Evolutionary conservation across 163 green algal species (phyloP).

Genomic region (Scenedesmus sp.): DNA sequence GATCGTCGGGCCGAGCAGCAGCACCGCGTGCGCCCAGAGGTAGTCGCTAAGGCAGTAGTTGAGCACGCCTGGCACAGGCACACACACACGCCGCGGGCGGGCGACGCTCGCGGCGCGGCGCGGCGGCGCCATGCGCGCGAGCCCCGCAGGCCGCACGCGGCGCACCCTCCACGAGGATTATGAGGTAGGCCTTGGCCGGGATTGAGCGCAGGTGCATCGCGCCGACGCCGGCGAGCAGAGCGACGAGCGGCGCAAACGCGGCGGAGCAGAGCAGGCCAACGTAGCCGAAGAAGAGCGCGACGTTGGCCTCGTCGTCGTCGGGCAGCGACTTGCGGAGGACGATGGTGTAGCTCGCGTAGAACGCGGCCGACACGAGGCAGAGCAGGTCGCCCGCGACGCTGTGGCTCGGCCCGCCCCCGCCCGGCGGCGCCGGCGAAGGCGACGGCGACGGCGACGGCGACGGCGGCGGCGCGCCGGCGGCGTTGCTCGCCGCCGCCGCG

Average conservation of each 20-base stretch:
- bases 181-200: conserved; percentile 40
- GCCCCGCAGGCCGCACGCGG: neutral
- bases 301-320: conserved; percentile 68
- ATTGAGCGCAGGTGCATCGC: conserved; percentile 40
- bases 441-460: conserved; percentile 2
- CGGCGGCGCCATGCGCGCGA: neutral
- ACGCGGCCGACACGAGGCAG: conserved; percentile 75
- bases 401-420: conserved; percentile 5
- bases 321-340: conserved; percentile 76
- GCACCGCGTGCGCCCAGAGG: conserved; percentile 93
- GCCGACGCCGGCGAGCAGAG: conserved; percentile 10
- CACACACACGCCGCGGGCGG: too few species aligned
- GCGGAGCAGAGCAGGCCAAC: conserved; percentile 76
- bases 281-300: conserved; percentile 89
- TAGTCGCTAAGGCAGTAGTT: conserved; percentile 95
- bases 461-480: neutral
- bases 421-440: conserved; percentile 9
- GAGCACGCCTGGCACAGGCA: conserved; percentile 79
- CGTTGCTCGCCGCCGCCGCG: conserved; percentile 8
- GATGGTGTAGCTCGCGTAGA: conserved; percentile 92
- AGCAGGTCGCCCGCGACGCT: conserved; percentile 80
- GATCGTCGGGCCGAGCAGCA: conserved; percentile 89
- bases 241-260: conserved; percentile 67
- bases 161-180: conserved; percentile 57
- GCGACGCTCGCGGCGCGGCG: too few species aligned